These are phyloP conservation scores for Neurospora sp. DNA, from an alignment of 495 filamentous ascomycete genomes.

Conservation along the genomic window DNA sequence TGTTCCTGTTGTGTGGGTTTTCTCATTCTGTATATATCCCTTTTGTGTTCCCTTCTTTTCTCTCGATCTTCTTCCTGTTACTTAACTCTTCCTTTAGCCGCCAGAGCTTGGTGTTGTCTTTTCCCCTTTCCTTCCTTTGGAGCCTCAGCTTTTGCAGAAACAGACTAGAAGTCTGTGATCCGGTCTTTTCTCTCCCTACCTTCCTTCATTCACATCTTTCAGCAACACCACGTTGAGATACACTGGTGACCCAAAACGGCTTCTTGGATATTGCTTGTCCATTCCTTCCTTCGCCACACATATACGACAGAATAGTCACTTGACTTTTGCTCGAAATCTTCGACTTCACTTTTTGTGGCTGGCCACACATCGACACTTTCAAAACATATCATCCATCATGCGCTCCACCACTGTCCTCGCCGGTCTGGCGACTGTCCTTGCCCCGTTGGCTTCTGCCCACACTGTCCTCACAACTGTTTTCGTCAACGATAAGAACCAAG, in stretches of 20 bases:
- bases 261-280: not conserved
- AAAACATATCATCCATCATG: constrained; percentile 12
- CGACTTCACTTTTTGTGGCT: constrained; percentile 3
- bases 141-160: not conserved
- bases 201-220: not conserved
- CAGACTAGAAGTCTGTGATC: constrained; percentile 1
- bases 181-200: not conserved
- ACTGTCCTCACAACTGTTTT: constrained; percentile 59
- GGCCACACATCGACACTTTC: not conserved
- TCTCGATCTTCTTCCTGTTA: not conserved
- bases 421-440: constrained; percentile 21
- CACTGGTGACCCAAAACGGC: not conserved
- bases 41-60: not conserved
- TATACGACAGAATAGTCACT: not conserved
- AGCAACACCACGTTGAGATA: not conserved
- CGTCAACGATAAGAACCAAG: constrained; percentile 53
- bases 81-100: not conserved
- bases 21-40: not conserved
- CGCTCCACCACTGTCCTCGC: constrained; percentile 11
- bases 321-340: not conserved
- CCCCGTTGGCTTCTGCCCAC: constrained; percentile 39
- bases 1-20: not conserved
- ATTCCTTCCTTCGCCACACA: not conserved
- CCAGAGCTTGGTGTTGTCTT: not conserved
- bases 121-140: not conserved